Conservation (phyloP, 2,329 filamentous ascomycete species). For the Truncatella angustata region DNA sequence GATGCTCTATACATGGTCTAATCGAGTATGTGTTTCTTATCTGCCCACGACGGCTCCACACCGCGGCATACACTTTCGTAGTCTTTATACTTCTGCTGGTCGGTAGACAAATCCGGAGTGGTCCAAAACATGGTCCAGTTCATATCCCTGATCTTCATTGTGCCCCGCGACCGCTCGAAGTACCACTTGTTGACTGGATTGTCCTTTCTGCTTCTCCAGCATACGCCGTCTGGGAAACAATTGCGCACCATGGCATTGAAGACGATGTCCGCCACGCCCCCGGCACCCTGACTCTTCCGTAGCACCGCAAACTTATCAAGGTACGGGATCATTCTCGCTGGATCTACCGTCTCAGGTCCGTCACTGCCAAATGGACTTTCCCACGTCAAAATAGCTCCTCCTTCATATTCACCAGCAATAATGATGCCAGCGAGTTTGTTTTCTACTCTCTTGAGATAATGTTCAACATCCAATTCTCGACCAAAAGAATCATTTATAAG, state of each 20-base stretch:
- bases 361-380: conserved; percentile 66
- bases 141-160: conserved; percentile 74
- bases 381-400: conserved; percentile 93
- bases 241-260: conserved; percentile 93
- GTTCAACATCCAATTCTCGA: conserved; percentile 75
- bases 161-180: conserved; percentile 84
- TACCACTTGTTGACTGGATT: conserved; percentile 99
- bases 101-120: conserved; percentile 61
- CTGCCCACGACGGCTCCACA: conserved; percentile 63
- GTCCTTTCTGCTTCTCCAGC: conserved; percentile 85
- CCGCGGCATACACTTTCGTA: conserved; percentile 73
- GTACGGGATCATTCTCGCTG: conserved; percentile 77
- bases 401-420: conserved; percentile 94
- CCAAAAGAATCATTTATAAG: conserved; percentile 94
- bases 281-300: conserved; percentile 81
- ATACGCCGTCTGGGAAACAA: conserved; percentile 85
- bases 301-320: conserved; percentile 97
- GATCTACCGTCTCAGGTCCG: conserved; percentile 52
- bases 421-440: conserved; percentile 86
- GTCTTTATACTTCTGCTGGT: conserved; percentile 57
- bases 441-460: conserved; percentile 80
- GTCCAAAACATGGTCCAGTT: conserved; percentile 99
- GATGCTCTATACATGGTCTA: too few species aligned
- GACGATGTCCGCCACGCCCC: conserved; percentile 91
- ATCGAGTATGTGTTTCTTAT: conserved; percentile 57